phyloP scores from a whole-genome alignment of 345 rosid species.

The Arabidopsis suecica region DNA sequence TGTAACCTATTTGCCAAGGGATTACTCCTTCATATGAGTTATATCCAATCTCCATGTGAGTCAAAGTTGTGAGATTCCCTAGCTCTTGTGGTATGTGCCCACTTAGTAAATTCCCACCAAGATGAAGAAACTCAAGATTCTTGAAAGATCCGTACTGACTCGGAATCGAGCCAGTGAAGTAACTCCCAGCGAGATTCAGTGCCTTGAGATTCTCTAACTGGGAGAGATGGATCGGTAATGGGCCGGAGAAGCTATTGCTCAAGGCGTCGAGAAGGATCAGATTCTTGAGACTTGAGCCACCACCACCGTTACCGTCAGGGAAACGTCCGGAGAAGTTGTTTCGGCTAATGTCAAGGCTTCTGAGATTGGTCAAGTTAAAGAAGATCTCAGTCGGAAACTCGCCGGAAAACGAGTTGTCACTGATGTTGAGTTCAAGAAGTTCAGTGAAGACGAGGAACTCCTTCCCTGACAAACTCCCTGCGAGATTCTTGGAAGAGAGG shows the following conservation, averaged over 20 bases:
- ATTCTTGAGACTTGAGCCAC: conserved; percentile 53
- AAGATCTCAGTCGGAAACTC: conserved; percentile 67
- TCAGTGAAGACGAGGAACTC: conserved; percentile 62
- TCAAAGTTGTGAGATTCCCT: conserved; percentile 66
- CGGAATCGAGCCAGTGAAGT: conserved; percentile 86
- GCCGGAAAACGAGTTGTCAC: conserved; percentile 76
- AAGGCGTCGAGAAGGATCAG: conserved; percentile 73
- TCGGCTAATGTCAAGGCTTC: conserved; percentile 78
- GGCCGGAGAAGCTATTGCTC: conserved; percentile 90
- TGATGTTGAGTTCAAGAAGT: conserved; percentile 81
- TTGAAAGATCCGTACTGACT: conserved; percentile 69
- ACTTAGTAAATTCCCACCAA: conserved; percentile 74
- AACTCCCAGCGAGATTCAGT: conserved; percentile 91
- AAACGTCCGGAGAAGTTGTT: conserved; percentile 84
- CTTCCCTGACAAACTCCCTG: conserved; percentile 62
- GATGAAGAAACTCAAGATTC: conserved; percentile 75
- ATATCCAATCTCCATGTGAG: conserved; percentile 96
- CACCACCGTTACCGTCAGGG: conserved; percentile 46
- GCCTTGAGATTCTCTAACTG: conserved; percentile 62
- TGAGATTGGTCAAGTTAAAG: conserved; percentile 58
- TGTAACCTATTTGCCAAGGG: conserved; percentile 78
- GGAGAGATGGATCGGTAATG: conserved; percentile 65
- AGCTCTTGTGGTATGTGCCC: conserved; percentile 75
- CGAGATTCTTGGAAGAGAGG: conserved; percentile 68
- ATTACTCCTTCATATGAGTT: conserved; percentile 75